phyloP scores from a whole-genome alignment of 768 basidiomycete genomes.

The Lactarius quietus region DNA sequence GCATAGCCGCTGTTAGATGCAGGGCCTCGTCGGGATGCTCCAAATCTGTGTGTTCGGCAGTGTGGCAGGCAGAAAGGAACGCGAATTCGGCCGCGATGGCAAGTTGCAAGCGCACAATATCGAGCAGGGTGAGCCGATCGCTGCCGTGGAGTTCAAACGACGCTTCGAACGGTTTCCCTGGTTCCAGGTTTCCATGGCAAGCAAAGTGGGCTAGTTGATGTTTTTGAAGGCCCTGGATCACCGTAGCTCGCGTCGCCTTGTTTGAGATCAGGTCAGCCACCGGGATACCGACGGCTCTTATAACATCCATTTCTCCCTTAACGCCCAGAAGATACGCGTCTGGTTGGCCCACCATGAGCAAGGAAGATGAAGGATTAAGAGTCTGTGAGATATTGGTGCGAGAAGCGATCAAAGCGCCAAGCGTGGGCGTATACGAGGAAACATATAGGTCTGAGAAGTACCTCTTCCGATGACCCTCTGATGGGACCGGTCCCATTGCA shows the following conservation, averaged over 20 bases:
- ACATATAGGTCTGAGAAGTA: constrained; percentile 17
- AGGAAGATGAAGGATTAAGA: background rate
- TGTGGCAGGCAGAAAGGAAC: constrained; percentile 18
- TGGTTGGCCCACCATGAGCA: constrained; percentile 12
- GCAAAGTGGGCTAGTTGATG: constrained; percentile 10
- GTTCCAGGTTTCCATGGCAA: constrained; percentile 13
- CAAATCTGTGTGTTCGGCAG: constrained; percentile 8
- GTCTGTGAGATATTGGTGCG: background rate
- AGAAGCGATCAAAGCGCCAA: constrained; percentile 16
- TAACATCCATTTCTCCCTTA: background rate
- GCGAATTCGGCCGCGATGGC: constrained; percentile 18
- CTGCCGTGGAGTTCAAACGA: constrained; percentile 7
- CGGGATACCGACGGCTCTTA: background rate
- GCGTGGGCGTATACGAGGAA: constrained; percentile 22
- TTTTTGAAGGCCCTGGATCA: constrained; percentile 1
- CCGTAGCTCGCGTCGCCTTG: background rate
- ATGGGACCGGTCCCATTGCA: constrained; percentile 14
- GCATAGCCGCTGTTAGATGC: constrained; percentile 21
- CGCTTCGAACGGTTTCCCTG: constrained; percentile 4
- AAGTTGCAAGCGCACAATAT: constrained; percentile 7
- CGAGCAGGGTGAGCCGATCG: constrained; percentile 7
- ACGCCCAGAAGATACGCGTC: constrained; percentile 1
- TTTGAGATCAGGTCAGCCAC: background rate
- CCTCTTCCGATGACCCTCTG: background rate
- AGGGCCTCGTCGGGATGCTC: constrained; percentile 16